Base-by-base conservation (phyloP, 1,139 yeast genomes). In the Candida gigantensis region DNA sequence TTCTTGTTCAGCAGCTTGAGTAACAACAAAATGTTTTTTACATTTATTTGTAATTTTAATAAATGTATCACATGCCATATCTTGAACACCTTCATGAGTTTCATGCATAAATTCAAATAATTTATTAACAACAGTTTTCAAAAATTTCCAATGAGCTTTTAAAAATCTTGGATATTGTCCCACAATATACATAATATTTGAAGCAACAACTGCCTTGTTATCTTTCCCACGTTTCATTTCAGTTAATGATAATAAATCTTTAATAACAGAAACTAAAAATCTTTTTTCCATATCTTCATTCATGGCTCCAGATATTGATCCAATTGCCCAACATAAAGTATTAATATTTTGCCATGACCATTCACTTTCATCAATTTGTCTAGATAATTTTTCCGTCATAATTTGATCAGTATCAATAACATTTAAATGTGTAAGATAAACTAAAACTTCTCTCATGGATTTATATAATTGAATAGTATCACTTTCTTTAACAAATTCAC, bases 331-430 rank as follows among this genome's bases (percentile, higher is more conserved):
- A 71, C 98, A 92, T 49, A 92, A 72, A 2, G 97, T 92, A 60
- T 92, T 92, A 53, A 92, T 85, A 57, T 90, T 92, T 60, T 89
- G 94, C 97, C 98, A 92, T 24, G 97, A 90, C 99, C 99, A 92
- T 66, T 94, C 98, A 43, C 86, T 74, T 39, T 94, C 98, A 62
- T 92, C 98, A 39, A 90, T 83, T 68, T 92, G 98, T 55, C 84
- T 80, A 3, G 94, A 84, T 47, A 92, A 76, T 65, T 94, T 92
- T 45, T 84, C 88, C 44, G 81, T 83, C 97, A 92, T 89, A 52
- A 92, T 92, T 47, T 79, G 80, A 57, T 92, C 96, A 8, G 97
- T 94, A 62, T 92, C 96, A 44, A 84, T 77, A 28, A 92, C 97
- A 60, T 92, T 94, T 60, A 94, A 77, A 63, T 92, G 99, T 8